phyloP scores from a whole-genome alignment of 2,329 filamentous ascomycete species.

The Verticillium isaacii region DNA sequence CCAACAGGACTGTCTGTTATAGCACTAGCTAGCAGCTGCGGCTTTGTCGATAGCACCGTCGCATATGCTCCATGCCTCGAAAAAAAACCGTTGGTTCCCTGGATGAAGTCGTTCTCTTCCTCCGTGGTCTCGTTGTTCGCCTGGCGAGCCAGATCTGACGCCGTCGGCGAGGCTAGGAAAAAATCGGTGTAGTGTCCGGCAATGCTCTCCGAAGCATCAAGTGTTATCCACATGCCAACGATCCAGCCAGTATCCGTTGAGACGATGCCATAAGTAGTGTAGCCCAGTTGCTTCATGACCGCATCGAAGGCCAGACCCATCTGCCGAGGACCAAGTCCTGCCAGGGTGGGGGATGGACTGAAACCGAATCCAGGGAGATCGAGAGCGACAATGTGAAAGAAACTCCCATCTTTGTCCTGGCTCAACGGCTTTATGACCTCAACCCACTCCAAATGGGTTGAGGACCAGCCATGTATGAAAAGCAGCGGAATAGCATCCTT shows the following conservation, averaged over 20 bases:
- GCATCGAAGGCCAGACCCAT: slow-evolving; percentile 8
- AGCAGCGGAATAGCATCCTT: slow-evolving; percentile 9
- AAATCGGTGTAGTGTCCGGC: slow-evolving; percentile 1
- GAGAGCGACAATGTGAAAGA: slow-evolving; percentile 13
- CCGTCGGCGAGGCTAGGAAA: neutral
- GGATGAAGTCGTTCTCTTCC: neutral
- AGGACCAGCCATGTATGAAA: slow-evolving; percentile 5
- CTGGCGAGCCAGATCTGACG: neutral
- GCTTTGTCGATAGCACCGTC: neutral
- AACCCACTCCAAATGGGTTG: neutral
- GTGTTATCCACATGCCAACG: slow-evolving; percentile 8
- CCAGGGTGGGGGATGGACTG: slow-evolving; percentile 11
- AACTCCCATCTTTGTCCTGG: neutral
- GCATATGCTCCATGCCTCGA: neutral
- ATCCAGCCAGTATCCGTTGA: slow-evolving; percentile 11
- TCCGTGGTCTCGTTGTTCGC: neutral
- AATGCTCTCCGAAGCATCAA: slow-evolving; percentile 4
- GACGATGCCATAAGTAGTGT: slow-evolving; percentile 11
- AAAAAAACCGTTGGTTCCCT: neutral
- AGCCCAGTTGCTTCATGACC: slow-evolving; percentile 14
- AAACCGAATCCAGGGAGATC: slow-evolving; percentile 16
- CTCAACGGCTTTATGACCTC: too few relatives aligned
- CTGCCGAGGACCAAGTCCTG: slow-evolving; percentile 8
- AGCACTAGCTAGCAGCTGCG: neutral
- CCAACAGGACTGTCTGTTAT: neutral